Conservation (phyloP, 2,329 filamentous ascomycete species). For the Clonostachys rhizophaga region DNA sequence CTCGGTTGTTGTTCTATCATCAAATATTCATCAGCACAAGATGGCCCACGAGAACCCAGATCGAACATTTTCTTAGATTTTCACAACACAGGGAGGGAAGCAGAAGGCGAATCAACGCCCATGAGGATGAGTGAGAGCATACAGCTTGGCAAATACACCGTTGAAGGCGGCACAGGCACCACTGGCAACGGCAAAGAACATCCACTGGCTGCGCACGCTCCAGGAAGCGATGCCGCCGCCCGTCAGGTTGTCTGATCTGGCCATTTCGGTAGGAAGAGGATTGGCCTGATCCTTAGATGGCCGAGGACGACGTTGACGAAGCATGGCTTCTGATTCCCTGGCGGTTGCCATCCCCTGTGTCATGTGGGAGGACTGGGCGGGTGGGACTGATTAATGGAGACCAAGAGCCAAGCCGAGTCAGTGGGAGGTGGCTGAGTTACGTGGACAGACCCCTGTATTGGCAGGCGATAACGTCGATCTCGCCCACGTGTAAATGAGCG, state of each 20-base stretch:
- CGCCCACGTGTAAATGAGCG: no score
- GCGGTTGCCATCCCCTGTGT: no score
- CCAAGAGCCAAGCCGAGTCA: no score
- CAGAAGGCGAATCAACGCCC: no score
- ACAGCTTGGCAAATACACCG: slow-evolving; percentile 81
- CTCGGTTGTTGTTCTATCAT: slow-evolving; percentile 48
- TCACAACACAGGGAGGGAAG: no score
- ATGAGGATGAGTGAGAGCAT: slow-evolving; percentile 20
- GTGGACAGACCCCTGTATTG: no score
- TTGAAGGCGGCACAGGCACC: slow-evolving; percentile 78
- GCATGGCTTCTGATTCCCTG: no score
- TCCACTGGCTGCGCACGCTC: slow-evolving; percentile 45
- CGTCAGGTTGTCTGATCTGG: slow-evolving; percentile 3
- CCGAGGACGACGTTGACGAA: neutral
- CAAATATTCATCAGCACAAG: slow-evolving; percentile 1
- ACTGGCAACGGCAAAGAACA: slow-evolving; percentile 67
- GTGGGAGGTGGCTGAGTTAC: no score
- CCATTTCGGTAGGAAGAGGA: neutral
- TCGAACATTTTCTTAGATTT: no score
- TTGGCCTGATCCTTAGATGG: neutral
- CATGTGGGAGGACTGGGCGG: no score
- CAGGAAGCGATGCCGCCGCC: slow-evolving; percentile 10
- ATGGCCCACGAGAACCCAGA: neutral
- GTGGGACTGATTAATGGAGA: no score
- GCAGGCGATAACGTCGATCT: no score